These are phyloP conservation scores for Phytophthora ohioensis DNA, from an alignment of 352 stramenopile species.

Conservation along the genomic window DNA sequence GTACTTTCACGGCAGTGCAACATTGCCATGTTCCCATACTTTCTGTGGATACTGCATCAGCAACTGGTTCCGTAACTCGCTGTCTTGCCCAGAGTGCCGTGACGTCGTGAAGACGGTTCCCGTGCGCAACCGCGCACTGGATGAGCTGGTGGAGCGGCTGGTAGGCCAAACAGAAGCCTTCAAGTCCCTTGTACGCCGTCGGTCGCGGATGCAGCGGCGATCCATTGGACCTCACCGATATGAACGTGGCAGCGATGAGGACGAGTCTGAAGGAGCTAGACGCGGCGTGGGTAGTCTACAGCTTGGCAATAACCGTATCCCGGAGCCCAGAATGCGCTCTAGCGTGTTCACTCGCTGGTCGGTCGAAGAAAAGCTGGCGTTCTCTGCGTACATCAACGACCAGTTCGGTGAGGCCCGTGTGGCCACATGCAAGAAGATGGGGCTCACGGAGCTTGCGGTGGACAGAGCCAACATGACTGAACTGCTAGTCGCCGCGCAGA, in stretches of 20 bases:
- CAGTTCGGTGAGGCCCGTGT: constrained; percentile 77
- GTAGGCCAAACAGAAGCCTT: constrained; percentile 74
- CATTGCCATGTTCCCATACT: constrained; percentile 84
- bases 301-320: constrained; percentile 15
- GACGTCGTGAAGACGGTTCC: constrained; percentile 67
- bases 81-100: constrained; percentile 85
- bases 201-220: constrained; percentile 40
- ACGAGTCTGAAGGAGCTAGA: constrained; percentile 34
- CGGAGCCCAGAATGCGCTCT: constrained; percentile 34
- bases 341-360: constrained; percentile 70
- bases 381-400: constrained; percentile 51
- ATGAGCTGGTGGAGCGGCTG: constrained; percentile 78
- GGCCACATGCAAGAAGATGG: constrained; percentile 64
- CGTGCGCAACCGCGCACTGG: constrained; percentile 82
- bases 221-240: constrained; percentile 23
- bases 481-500: constrained; percentile 63
- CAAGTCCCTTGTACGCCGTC: constrained; percentile 51
- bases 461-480: constrained; percentile 59
- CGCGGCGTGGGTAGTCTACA: constrained; percentile 34
- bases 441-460: constrained; percentile 70
- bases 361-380: constrained; percentile 51
- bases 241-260: constrained; percentile 22
- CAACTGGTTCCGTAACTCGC: constrained; percentile 78
- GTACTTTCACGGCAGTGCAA: constrained; percentile 81
- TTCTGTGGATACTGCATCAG: constrained; percentile 85